phyloP scores from a whole-genome alignment of 2,329 filamentous ascomycete species.

The Pyrenophora graminea region DNA sequence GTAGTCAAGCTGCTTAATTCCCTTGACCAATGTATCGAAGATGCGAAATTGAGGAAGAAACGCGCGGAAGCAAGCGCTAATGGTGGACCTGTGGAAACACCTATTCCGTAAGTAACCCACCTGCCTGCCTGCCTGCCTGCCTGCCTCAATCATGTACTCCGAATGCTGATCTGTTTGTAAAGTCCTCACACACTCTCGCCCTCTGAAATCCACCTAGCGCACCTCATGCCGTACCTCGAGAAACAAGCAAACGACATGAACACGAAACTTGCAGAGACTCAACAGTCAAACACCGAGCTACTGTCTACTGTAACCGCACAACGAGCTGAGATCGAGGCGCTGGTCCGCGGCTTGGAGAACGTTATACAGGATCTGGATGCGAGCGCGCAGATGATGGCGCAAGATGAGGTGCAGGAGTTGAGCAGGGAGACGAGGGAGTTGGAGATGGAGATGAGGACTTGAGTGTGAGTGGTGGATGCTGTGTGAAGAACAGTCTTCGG shows the following conservation, averaged over 20 bases:
- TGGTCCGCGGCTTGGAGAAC: conserved; percentile 60
- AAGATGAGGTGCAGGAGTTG: conserved; percentile 44
- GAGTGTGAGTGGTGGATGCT: conserved; percentile 8
- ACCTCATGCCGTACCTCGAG: conserved; percentile 61
- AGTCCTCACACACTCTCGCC: conserved; percentile 64
- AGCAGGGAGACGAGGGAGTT: conserved; percentile 42
- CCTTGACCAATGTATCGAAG: conserved; percentile 62
- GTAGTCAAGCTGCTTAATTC: conserved; percentile 64
- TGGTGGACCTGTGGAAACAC: conserved; percentile 40
- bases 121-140: background rate
- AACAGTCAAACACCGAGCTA: conserved; percentile 59
- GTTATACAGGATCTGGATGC: conserved; percentile 62
- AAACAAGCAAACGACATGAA: conserved; percentile 56
- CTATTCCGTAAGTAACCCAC: conserved; percentile 52
- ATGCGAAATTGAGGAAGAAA: conserved; percentile 60
- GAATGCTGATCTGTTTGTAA: background rate
- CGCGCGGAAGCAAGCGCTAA: conserved; percentile 46
- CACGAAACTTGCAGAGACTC: conserved; percentile 54
- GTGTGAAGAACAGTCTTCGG: background rate
- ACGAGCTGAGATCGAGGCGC: conserved; percentile 59
- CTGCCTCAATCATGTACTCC: background rate
- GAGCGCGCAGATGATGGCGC: conserved; percentile 48
- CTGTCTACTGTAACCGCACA: conserved; percentile 58
- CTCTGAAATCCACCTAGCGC: conserved; percentile 61
- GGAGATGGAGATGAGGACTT: conserved; percentile 44